Base-by-base conservation (phyloP, 257 asterid genomes). In the Rubia yunnanensis region DNA sequence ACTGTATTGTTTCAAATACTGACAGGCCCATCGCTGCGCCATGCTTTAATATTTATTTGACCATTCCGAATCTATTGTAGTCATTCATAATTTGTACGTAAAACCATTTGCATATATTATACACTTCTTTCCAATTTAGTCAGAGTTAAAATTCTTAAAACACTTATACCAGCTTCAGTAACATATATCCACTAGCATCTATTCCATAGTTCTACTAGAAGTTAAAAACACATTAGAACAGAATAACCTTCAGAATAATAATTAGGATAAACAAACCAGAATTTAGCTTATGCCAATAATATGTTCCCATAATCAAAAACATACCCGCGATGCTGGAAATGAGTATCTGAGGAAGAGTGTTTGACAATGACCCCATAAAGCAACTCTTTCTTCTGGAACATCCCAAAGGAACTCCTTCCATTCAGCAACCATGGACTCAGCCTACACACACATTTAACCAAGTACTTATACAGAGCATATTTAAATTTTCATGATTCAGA, bases 321-420 rank as follows among this genome's bases (percentile, higher is more conserved):
- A 64, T 69, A 94, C 99, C 96, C 82, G 95, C 76, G 89, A 64
- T 63, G 94, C 85, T 46, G 95, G 96, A 83, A 87, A 94, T 61
- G 95, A 84, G 82, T 84, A 73, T 88, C 91, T 82, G 69, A 86
- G 77, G 74, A 94, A 94, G 60, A 94, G 96, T 52, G 95, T 83
- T 79, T 90, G 99, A 83, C 99, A 94, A 74, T 94, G 99, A 81
- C 83, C 84, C 99, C 97, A 94, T 66, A 94, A 78, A 82, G 96
- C 95, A 78, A 68, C 85, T 80, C 99, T 87, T 88, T 94, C 99
- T 78, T 90, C 99, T 58, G 92, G 92, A 75, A 94, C 95, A 80
- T 94, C 96, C 99, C 96, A 90, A 58, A 94, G 96, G 74, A 86
- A 94, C 82, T 94, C 96, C 81, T 88, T 94, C 95, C 97, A 94